These are phyloP conservation scores for Tulasnella calospora DNA, from an alignment of 768 basidiomycete species.

Conservation along the genomic window DNA sequence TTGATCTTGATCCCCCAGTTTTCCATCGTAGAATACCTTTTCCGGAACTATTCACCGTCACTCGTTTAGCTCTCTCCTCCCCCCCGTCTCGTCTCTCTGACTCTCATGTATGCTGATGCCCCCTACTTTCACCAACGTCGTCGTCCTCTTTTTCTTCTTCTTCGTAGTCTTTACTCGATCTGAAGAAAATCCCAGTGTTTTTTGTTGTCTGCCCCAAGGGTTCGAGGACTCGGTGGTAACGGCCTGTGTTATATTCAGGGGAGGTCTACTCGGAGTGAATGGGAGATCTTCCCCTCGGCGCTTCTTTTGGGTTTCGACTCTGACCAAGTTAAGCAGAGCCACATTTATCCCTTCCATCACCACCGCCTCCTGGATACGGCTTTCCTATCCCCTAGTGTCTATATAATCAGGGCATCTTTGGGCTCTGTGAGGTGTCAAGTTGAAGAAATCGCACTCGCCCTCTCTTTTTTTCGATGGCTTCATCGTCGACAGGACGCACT, in stretches of 20 bases:
- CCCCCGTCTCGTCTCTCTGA: neutral
- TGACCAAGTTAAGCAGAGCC: neutral
- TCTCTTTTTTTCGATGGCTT: neutral
- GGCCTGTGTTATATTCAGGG: neutral
- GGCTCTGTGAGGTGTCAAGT: neutral
- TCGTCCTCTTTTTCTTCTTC: neutral
- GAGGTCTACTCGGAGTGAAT: neutral
- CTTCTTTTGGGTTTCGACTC: neutral
- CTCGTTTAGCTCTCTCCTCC: neutral
- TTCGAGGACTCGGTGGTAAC: neutral
- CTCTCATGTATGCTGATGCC: neutral
- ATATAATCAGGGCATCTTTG: neutral
- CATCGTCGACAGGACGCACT: neutral
- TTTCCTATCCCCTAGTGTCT: neutral
- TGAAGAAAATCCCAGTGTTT: neutral
- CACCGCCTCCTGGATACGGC: neutral
- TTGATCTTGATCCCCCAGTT: neutral
- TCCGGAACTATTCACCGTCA: neutral
- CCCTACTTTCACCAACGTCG: neutral
- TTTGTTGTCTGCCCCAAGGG: neutral
- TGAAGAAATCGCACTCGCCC: neutral
- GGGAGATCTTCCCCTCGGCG: neutral
- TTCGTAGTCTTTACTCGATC: neutral
- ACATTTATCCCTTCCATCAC: neutral
- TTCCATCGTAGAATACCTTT: conserved; percentile 6